Evolutionary conservation across 768 basidiomycete genomes (phyloP).

Genomic region (Panaeolus cyanescens): DNA sequence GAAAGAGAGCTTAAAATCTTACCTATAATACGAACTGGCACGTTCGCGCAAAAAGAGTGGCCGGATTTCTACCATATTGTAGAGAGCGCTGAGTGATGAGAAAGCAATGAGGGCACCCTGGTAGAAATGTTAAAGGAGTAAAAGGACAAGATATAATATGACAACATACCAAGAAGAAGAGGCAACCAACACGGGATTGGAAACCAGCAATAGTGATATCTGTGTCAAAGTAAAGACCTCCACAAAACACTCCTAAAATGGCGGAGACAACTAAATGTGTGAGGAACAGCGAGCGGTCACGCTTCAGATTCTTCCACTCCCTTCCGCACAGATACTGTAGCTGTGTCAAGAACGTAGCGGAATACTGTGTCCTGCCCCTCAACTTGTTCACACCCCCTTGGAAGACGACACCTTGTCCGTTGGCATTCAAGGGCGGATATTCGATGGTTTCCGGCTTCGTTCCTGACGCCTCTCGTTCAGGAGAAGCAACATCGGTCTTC

Average conservation of each 20-base stretch:
- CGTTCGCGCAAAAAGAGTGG: conserved; percentile 90
- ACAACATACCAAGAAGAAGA: conserved; percentile 82
- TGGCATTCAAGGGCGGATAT: neutral
- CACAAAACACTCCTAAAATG: conserved; percentile 85
- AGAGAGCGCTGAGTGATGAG: conserved; percentile 85
- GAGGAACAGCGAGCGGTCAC: conserved; percentile 82
- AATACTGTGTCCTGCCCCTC: conserved; percentile 40
- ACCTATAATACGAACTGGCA: conserved; percentile 86
- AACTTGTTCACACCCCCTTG: conserved; percentile 5
- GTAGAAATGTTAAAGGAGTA: conserved; percentile 7
- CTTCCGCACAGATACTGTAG: conserved; percentile 78
- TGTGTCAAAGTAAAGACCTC: conserved; percentile 86
- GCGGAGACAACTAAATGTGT: conserved; percentile 74
- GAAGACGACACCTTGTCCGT: neutral
- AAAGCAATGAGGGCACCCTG: conserved; percentile 92
- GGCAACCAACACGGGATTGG: conserved; percentile 88
- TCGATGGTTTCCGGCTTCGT: neutral
- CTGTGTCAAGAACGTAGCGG: conserved; percentile 88
- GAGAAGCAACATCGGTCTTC: neutral
- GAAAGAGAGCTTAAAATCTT: neutral
- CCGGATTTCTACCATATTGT: conserved; percentile 83
- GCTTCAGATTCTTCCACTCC: conserved; percentile 82
- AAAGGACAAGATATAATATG: neutral
- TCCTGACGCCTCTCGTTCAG: neutral
- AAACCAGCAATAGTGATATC: conserved; percentile 86